Percentiles rank a stretch among this genome's conserved stretches.
Evolutionary conservation across 208 protist genomes (phyloP).

Genomic region (Leishmania tarentolae): DNA sequence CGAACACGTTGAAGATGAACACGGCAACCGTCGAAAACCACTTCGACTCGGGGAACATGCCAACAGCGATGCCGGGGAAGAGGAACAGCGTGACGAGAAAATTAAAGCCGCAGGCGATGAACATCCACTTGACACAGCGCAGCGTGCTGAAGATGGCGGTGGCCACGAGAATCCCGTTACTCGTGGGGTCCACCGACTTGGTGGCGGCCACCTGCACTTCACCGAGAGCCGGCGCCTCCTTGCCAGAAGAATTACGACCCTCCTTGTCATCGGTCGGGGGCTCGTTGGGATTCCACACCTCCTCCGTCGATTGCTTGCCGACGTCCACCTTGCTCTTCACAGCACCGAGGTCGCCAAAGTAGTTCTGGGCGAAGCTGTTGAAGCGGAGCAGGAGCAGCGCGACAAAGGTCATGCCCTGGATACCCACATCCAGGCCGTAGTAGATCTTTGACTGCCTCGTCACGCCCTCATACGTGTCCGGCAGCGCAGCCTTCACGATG

Average conservation of each 20-base stretch:
- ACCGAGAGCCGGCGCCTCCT: background rate
- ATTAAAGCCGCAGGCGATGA: constrained; percentile 38
- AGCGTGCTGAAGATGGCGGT: constrained; percentile 29
- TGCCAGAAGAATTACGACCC: background rate
- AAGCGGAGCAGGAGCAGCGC: constrained; percentile 43
- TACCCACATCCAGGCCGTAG: constrained; percentile 53
- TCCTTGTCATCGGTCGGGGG: constrained; percentile 17
- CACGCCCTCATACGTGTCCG: constrained; percentile 37
- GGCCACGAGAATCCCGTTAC: constrained; percentile 18
- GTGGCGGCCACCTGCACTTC: background rate
- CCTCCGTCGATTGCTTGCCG: constrained; percentile 5
- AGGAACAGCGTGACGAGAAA: constrained; percentile 69
- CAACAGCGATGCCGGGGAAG: constrained; percentile 53
- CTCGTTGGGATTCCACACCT: background rate
- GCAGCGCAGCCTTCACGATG: constrained; percentile 54
- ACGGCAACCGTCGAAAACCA: constrained; percentile 64
- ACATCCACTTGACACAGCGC: constrained; percentile 38
- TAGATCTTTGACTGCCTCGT: constrained; percentile 52
- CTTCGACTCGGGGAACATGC: constrained; percentile 46
- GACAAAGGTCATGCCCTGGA: constrained; percentile 41
- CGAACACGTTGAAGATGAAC: constrained; percentile 64
- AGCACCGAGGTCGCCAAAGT: constrained; percentile 34
- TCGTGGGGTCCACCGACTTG: constrained; percentile 10
- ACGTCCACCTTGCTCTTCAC: constrained; percentile 26
- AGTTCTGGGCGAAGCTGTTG: constrained; percentile 45